Percentiles rank a stretch among this genome's conserved stretches.
Conservation (phyloP, 306 rosid species). For the Vigna mungo region DNA sequence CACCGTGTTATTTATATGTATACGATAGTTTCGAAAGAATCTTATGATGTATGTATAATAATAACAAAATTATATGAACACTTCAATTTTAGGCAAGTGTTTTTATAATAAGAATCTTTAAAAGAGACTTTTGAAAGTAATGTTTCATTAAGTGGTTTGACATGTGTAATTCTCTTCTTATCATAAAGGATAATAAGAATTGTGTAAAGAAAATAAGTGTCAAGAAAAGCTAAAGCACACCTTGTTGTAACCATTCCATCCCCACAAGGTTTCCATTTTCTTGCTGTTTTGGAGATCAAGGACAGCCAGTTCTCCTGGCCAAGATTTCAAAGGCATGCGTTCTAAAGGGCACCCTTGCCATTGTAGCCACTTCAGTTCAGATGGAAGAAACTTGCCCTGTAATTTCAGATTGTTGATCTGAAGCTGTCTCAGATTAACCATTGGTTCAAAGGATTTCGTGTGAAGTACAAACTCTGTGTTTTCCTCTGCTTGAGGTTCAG, state of each 20-base stretch:
- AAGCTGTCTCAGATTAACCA: constrained; percentile 61
- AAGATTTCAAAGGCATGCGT: constrained; percentile 51
- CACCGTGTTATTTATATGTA: neutral
- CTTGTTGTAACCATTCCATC: constrained; percentile 37
- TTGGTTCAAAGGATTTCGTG: constrained; percentile 51
- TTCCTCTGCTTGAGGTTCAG: constrained; percentile 42
- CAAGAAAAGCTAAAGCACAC: constrained; percentile 38
- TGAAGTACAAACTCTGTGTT: constrained; percentile 35
- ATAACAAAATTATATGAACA: neutral
- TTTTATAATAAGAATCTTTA: neutral
- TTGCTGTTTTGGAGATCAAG: constrained; percentile 67
- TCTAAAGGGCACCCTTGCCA: constrained; percentile 70
- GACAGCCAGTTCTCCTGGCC: constrained; percentile 58
- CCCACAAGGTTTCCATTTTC: constrained; percentile 50
- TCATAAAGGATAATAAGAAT: constrained; percentile 2
- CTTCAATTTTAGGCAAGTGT: neutral
- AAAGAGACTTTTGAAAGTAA: neutral
- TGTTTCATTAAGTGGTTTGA: neutral
- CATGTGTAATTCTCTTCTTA: neutral
- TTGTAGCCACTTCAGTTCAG: constrained; percentile 68
- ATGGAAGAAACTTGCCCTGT: constrained; percentile 62
- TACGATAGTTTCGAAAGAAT: neutral
- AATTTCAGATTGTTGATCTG: constrained; percentile 61
- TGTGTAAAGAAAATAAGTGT: neutral
- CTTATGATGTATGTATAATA: neutral